phyloP scores from a whole-genome alignment of 108 stramenopile species.

The Epithemia pelagica region DNA sequence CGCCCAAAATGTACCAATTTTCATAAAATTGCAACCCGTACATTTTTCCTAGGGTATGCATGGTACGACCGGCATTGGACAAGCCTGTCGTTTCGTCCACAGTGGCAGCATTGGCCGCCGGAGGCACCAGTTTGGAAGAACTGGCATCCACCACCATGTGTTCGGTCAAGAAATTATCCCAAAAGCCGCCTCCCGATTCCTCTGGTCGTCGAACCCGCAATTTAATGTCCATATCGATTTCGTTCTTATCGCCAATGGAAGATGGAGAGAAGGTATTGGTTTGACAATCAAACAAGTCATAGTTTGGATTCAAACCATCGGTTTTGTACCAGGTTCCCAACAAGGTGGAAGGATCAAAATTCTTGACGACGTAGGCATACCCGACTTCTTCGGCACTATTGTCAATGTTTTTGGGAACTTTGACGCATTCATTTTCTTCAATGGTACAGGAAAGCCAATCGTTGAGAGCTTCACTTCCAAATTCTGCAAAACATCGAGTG shows the following conservation, averaged over 20 bases:
- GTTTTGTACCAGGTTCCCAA: conserved; percentile 93
- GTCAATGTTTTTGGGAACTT: conserved; percentile 72
- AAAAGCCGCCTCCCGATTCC: conserved; percentile 74
- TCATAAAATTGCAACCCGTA: conserved; percentile 88
- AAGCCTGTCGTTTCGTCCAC: conserved; percentile 5
- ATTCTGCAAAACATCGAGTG: conserved; percentile 83
- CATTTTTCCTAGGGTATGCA: conserved; percentile 91
- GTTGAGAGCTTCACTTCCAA: conserved; percentile 61
- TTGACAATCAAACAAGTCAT: conserved; percentile 94
- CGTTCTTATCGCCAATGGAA: conserved; percentile 10
- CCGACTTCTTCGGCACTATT: conserved; percentile 68
- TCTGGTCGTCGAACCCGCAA: conserved; percentile 78
- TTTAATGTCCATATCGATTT: conserved; percentile 80
- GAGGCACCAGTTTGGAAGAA: background rate
- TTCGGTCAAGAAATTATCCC: conserved; percentile 84
- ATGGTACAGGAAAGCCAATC: conserved; percentile 79
- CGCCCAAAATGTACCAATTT: conserved; percentile 90
- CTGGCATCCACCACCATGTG: conserved; percentile 62
- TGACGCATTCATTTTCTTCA: conserved; percentile 85
- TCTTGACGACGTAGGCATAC: conserved; percentile 34
- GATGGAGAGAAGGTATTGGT: conserved; percentile 69
- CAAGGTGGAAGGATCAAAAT: conserved; percentile 71
- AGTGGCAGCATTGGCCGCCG: background rate
- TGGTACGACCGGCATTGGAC: conserved; percentile 49
- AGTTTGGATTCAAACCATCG: conserved; percentile 87